Evolutionary conservation across 2,329 filamentous ascomycete genomes (phyloP).

Genomic region (Trichoderma citrinoviride): DNA sequence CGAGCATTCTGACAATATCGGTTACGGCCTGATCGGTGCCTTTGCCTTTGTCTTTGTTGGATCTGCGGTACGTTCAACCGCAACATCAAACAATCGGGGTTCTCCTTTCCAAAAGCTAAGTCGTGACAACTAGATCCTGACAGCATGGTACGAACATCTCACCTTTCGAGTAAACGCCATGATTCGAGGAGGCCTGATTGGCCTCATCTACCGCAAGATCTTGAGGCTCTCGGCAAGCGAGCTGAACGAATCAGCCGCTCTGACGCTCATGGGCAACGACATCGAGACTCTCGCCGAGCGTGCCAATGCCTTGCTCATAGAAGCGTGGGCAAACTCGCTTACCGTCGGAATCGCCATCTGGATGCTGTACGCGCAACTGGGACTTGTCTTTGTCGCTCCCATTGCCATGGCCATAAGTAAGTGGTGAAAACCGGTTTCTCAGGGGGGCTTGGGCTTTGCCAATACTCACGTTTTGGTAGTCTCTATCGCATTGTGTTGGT

Average conservation of each 20-base stretch:
- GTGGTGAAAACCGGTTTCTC: too few species aligned
- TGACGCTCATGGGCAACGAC: slow-evolving; percentile 35
- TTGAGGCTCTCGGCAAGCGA: slow-evolving; percentile 30
- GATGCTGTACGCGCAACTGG: slow-evolving; percentile 34
- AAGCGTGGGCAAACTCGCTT: slow-evolving; percentile 34
- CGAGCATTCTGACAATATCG: slow-evolving; percentile 29
- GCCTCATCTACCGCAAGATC: slow-evolving; percentile 33
- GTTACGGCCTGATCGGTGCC: slow-evolving; percentile 35
- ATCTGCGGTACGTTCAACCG: slow-evolving; percentile 29
- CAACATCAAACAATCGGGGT: background rate
- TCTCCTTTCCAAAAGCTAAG: background rate
- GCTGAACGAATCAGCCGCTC: slow-evolving; percentile 31
- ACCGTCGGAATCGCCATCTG: slow-evolving; percentile 35
- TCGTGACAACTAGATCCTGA: slow-evolving; percentile 27
- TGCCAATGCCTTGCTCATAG: slow-evolving; percentile 31
- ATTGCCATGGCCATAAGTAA: slow-evolving; percentile 34
- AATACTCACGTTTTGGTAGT: slow-evolving; percentile 23
- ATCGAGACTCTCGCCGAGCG: slow-evolving; percentile 33
- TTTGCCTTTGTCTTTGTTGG: slow-evolving; percentile 35
- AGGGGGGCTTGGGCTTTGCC: accelerated
- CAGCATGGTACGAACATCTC: slow-evolving; percentile 36
- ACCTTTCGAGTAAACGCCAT: slow-evolving; percentile 33
- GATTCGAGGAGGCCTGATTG: slow-evolving; percentile 34
- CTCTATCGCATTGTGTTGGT: slow-evolving; percentile 26
- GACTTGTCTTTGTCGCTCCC: slow-evolving; percentile 35